These are phyloP conservation scores for Cladosporium austrohemisphaericum DNA, from an alignment of 2,329 filamentous ascomycete species.

Conservation along the genomic window DNA sequence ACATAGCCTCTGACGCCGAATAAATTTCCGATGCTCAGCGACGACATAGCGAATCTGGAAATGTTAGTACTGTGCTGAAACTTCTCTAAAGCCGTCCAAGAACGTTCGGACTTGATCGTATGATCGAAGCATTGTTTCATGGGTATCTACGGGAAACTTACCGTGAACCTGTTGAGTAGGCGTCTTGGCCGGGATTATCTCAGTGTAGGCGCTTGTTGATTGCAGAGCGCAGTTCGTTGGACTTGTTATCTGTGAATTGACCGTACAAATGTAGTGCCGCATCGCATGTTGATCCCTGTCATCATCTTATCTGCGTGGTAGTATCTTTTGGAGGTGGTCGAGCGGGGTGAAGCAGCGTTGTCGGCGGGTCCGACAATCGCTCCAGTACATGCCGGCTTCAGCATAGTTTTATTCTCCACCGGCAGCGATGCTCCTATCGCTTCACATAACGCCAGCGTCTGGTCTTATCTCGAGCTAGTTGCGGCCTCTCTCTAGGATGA, in stretches of 20 bases:
- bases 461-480: no score
- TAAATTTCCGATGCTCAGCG: background rate
- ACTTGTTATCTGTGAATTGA: background rate
- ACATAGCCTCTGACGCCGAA: slow-evolving; percentile 5
- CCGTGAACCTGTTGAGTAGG: background rate
- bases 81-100: background rate
- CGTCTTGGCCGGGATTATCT: no score
- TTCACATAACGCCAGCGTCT: background rate
- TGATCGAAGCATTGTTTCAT: no score
- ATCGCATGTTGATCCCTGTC: no score
- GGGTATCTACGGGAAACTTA: background rate
- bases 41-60: background rate
- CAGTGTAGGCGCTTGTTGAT: no score
- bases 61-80: background rate
- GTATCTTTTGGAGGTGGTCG: background rate
- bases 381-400: background rate
- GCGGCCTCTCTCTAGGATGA: no score
- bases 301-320: no score
- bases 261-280: no score
- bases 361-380: slow-evolving; percentile 9
- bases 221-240: background rate
- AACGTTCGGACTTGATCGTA: no score
- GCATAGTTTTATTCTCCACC: background rate
- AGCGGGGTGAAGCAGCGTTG: background rate
- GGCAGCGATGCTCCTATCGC: background rate